Percentiles rank a stretch among this genome's conserved stretches.
Conservation (phyloP, 1,284 basidiomycete genomes). For the Leccinum angustisporum region DNA sequence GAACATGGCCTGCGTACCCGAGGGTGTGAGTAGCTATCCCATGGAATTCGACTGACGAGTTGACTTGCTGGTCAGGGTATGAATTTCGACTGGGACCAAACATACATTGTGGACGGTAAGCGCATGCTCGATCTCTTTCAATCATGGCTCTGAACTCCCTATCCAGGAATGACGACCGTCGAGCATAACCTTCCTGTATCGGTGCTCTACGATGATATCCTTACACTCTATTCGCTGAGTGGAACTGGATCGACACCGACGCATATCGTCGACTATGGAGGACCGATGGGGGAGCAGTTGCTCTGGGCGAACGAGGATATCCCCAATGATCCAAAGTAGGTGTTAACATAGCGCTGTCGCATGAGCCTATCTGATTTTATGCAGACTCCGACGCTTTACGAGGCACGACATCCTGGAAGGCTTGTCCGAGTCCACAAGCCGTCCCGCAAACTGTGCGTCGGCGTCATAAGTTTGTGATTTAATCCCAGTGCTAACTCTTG, state of each 20-base stretch:
- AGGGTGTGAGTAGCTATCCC: constrained; percentile 9
- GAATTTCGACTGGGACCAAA: constrained; percentile 71
- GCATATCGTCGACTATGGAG: constrained; percentile 73
- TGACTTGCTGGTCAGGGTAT: constrained; percentile 33
- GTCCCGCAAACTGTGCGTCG: constrained; percentile 56
- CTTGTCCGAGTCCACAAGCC: constrained; percentile 57
- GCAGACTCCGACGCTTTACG: constrained; percentile 59
- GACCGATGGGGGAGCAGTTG: constrained; percentile 61
- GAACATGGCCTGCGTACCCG: constrained; percentile 53
- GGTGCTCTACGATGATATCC: constrained; percentile 64
- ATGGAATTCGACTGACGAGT: constrained; percentile 1
- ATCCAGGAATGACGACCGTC: constrained; percentile 72
- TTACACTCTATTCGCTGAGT: constrained; percentile 58
- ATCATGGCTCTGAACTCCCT: constrained; percentile 8
- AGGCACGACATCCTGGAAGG: constrained; percentile 64
- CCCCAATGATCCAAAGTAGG: constrained; percentile 64
- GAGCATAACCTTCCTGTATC: constrained; percentile 70
- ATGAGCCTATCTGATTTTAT: neutral
- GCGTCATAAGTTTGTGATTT: neutral
- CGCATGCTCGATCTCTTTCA: neutral
- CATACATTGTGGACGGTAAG: constrained; percentile 70
- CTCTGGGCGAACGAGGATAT: constrained; percentile 67
- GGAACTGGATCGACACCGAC: constrained; percentile 74
- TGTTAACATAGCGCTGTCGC: constrained; percentile 23
- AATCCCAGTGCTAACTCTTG: constrained; percentile 7